Evolutionary conservation across 371 early-diverging fungal genomes (phyloP), one percentile per base, ranked within the genome.

Genomic region (Mucor ambiguus): DNA sequence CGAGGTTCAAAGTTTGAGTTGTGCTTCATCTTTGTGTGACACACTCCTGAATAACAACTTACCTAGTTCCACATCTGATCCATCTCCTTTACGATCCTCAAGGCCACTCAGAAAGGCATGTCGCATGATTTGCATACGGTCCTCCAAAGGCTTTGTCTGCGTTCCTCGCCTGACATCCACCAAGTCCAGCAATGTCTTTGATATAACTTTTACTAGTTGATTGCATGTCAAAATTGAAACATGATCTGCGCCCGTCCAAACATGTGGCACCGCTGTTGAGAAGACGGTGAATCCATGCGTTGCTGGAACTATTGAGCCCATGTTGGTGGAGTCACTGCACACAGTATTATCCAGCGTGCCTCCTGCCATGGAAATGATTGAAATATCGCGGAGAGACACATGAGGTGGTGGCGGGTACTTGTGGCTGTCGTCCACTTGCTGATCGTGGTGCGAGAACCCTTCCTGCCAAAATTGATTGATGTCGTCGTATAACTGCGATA

Each of bases 211-310:
- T 12, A 91, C 90, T 44, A 97, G 79, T 75, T 98, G 98, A 63
- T 92, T 92, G 70, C 98, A 98, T 89, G 97, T 97, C 61, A 96
- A 77, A 61, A 96, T 92, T 20, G 90, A 87, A 28, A 90, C 86
- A 76, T 98, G 98, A 71, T 97, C 97, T 24, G 90, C 85, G 3
- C 92, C 86, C 12, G 92, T 87, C 98, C 98, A 98, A 4, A 94
- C 95, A 35, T 85, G 74, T 22, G 94, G 93, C 30, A 97, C 86
- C 0, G 89, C 89, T 7, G 95, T 92, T 11, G 73, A 66, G 48
- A 80, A 88, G 7, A 90, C 88, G 41, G 93, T 92, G 57, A 94
- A 90, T 0, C 95, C 93, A 66, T 92, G 79, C 0, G 77, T 76
- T 1, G 83, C 67, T 0, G 92, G 90, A 0, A 95, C 81, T 64